These are phyloP conservation scores for Pseudonitzschia multiseries DNA, from an alignment of 108 stramenopile genomes.

Conservation along the genomic window DNA sequence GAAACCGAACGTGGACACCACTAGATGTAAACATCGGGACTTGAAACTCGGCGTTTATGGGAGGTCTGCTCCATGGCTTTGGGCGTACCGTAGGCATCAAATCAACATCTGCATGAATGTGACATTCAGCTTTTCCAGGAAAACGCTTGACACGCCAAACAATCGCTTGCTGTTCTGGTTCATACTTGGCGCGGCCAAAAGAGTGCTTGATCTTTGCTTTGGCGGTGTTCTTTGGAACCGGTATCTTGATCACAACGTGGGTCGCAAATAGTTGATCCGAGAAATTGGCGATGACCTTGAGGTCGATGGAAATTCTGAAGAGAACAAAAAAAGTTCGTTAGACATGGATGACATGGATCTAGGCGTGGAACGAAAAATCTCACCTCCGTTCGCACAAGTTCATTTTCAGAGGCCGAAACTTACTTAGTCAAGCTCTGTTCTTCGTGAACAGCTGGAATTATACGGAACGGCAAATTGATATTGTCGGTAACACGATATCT, in stretches of 20 bases:
- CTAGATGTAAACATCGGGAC: conserved; percentile 98
- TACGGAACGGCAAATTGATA: conserved; percentile 92
- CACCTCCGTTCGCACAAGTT: background rate
- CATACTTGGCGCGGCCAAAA: conserved; percentile 95
- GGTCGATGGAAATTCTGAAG: conserved; percentile 86
- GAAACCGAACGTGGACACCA: conserved; percentile 97
- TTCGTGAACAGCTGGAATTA: conserved; percentile 98
- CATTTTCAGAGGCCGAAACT: conserved; percentile 25
- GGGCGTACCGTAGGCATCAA: conserved; percentile 91
- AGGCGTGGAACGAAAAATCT: background rate
- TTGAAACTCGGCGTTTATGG: conserved; percentile 96
- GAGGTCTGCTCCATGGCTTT: conserved; percentile 96
- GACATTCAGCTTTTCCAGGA: conserved; percentile 92
- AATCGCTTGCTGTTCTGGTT: conserved; percentile 97
- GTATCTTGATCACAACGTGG: conserved; percentile 95
- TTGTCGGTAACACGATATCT: conserved; percentile 96
- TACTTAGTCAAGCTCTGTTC: conserved; percentile 85
- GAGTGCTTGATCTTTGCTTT: conserved; percentile 90
- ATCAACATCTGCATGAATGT: conserved; percentile 93
- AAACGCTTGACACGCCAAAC: conserved; percentile 97
- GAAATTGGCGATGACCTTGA: conserved; percentile 94
- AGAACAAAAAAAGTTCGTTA: background rate
- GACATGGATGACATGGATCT: background rate
- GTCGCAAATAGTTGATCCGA: conserved; percentile 91
- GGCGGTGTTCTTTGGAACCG: conserved; percentile 97